phyloP scores from a whole-genome alignment of 148 eudicot species.

The Camellia granthamiana region DNA sequence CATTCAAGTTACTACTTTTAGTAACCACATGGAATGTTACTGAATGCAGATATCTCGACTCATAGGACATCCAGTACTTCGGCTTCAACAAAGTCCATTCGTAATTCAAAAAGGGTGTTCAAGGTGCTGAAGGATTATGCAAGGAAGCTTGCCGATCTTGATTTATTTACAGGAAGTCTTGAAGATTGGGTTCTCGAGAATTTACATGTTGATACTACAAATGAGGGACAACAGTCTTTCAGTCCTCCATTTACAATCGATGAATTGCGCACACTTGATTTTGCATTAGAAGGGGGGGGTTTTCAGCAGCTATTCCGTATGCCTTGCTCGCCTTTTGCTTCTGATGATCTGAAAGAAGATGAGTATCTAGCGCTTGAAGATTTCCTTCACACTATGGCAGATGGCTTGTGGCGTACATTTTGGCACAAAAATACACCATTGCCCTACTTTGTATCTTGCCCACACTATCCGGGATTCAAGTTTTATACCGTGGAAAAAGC shows the following conservation, averaged over 20 bases:
- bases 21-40: neutral
- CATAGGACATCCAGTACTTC: conserved; percentile 46
- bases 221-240: conserved; percentile 42
- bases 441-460: conserved; percentile 57
- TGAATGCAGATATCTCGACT: conserved; percentile 39
- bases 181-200: conserved; percentile 67
- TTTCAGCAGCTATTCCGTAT: conserved; percentile 79
- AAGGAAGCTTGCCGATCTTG: conserved; percentile 50
- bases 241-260: conserved; percentile 59
- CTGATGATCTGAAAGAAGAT: conserved; percentile 58
- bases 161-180: conserved; percentile 50
- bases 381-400: conserved; percentile 63
- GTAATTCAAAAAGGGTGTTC: conserved; percentile 47
- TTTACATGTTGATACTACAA: conserved; percentile 35
- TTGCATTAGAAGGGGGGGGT: conserved; percentile 61
- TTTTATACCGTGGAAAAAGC: conserved; percentile 77
- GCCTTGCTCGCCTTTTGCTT: conserved; percentile 54
- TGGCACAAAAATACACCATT: conserved; percentile 60
- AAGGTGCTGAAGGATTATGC: conserved; percentile 54
- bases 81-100: conserved; percentile 41
- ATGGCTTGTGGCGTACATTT: conserved; percentile 69
- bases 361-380: conserved; percentile 67
- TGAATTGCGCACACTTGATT: conserved; percentile 65
- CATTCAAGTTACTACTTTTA: neutral
- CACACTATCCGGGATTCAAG: conserved; percentile 67